phyloP scores from a whole-genome alignment of 2,329 filamentous ascomycete genomes.

The Aspergillus terreus region DNA sequence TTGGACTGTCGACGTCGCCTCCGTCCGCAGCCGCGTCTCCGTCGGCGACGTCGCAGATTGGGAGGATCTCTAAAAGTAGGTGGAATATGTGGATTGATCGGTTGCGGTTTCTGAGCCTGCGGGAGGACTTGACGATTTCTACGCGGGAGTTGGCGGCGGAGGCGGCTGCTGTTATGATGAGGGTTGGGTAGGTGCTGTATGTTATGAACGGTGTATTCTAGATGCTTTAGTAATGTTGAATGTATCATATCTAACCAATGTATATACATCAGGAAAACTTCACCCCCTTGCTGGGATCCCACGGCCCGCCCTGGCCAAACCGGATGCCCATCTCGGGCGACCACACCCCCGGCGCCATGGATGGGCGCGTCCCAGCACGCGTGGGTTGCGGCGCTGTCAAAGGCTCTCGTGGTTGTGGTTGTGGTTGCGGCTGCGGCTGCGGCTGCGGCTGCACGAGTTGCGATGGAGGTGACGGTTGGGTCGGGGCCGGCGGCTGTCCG shows the following conservation, averaged over 20 bases:
- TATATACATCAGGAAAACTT: constrained; percentile 44
- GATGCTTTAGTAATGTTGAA: neutral
- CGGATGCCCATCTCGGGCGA: constrained; percentile 76
- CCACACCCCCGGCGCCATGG: constrained; percentile 60
- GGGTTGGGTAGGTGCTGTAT: constrained; percentile 7
- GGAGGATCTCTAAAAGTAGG: constrained; percentile 5
- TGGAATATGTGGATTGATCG: constrained; percentile 17
- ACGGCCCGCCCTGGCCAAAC: constrained; percentile 58
- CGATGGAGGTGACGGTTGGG: constrained; percentile 2
- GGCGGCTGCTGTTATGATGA: constrained; percentile 18
- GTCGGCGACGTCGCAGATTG: neutral
- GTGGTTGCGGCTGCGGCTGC: constrained; percentile 31
- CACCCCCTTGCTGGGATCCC: constrained; percentile 59
- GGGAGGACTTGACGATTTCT: constrained; percentile 14
- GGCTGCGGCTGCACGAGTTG: constrained; percentile 8
- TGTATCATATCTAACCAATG: neutral
- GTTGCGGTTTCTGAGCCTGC: constrained; percentile 14
- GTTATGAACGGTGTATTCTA: no score
- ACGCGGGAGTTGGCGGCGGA: constrained; percentile 17
- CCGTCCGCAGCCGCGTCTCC: neutral
- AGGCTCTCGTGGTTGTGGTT: constrained; percentile 24
- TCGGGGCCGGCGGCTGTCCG: constrained; percentile 11
- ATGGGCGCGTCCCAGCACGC: constrained; percentile 31
- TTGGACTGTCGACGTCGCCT: constrained; percentile 2
- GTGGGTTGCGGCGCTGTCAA: constrained; percentile 48